Evolutionary conservation across 2,329 filamentous ascomycete species (phyloP).

Genomic region (Colletotrichum plurivorum): DNA sequence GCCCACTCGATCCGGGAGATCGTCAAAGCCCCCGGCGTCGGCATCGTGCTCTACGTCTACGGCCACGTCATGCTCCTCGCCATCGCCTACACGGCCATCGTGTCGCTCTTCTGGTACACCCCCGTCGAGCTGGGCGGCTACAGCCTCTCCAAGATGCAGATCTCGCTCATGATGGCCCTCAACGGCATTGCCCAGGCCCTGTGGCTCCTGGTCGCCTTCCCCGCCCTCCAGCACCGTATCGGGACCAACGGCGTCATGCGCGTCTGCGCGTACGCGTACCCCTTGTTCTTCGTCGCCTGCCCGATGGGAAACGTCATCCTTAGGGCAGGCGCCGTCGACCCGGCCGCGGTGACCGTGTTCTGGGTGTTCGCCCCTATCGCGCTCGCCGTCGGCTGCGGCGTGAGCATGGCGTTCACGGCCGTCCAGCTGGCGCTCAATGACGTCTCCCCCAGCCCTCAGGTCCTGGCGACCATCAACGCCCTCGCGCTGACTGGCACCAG

Average conservation of each 20-base stretch:
- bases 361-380: conserved; percentile 61
- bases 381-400: conserved; percentile 71
- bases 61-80: conserved; percentile 77
- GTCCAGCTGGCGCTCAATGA: conserved; percentile 84
- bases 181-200: conserved; percentile 76
- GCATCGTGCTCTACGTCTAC: conserved; percentile 76
- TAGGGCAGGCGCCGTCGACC: conserved; percentile 59
- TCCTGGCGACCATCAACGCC: conserved; percentile 78
- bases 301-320: conserved; percentile 70
- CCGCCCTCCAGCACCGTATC: conserved; percentile 73
- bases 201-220: conserved; percentile 81
- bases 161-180: conserved; percentile 75
- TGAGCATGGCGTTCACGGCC: conserved; percentile 79
- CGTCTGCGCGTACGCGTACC: conserved; percentile 67
- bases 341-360: conserved; percentile 60
- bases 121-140: conserved; percentile 74
- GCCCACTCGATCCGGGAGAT: conserved; percentile 53
- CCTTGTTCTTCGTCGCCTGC: conserved; percentile 72
- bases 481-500: conserved; percentile 72
- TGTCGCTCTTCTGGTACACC: conserved; percentile 79
- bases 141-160: conserved; percentile 72
- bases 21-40: conserved; percentile 74
- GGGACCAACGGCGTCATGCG: conserved; percentile 78
- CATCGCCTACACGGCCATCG: conserved; percentile 79
- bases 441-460: conserved; percentile 73